phyloP scores from a whole-genome alignment of 2,329 filamentous ascomycete genomes.

The Ophiostoma ulmi region DNA sequence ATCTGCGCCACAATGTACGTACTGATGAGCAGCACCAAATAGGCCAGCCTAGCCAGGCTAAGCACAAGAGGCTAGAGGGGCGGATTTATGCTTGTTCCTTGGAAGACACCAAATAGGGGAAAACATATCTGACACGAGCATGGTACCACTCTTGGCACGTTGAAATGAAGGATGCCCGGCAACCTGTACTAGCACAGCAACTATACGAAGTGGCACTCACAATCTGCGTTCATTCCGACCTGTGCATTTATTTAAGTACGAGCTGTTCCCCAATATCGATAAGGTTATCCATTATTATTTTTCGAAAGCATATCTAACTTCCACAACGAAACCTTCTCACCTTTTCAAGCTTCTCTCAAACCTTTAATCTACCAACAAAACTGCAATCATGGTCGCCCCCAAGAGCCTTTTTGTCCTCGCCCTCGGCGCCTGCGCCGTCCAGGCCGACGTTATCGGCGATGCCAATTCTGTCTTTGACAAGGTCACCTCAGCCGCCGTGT shows the following conservation, averaged over 20 bases:
- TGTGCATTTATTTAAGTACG: background rate
- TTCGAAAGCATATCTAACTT: background rate
- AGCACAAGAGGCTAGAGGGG: background rate
- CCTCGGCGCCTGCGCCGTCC: background rate
- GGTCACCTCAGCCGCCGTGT: background rate
- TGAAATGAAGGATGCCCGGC: background rate
- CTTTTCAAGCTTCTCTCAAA: background rate
- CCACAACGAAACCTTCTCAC: background rate
- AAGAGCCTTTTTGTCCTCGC: constrained; percentile 4
- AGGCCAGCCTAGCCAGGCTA: background rate
- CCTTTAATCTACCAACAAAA: background rate
- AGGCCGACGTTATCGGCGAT: constrained; percentile 4
- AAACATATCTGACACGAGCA: background rate
- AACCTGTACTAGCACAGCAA: background rate
- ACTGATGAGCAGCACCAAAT: background rate
- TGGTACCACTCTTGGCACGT: background rate
- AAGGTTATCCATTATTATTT: background rate
- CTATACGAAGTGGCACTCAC: background rate
- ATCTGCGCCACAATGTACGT: background rate
- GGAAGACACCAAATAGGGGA: background rate
- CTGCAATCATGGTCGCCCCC: background rate
- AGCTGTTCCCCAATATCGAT: background rate
- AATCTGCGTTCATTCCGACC: background rate
- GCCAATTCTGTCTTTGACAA: constrained; percentile 5
- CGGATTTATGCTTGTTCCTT: background rate